Evolutionary conservation across 805 yeast species (phyloP), one percentile per base, ranked within the genome.

Genomic region (Suhomyces emberorum): DNA sequence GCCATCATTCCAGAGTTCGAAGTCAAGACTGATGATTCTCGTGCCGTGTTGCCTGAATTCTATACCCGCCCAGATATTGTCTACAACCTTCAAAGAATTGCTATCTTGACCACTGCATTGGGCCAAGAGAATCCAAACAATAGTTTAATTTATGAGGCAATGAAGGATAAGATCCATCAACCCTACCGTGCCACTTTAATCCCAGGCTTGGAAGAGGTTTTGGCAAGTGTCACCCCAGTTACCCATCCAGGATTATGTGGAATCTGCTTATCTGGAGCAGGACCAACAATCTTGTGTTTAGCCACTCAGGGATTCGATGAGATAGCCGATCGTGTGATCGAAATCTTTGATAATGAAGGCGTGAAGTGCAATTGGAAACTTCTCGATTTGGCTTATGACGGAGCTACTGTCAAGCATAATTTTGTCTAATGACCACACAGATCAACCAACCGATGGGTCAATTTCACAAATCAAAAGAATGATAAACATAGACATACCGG

Each of bases 131-230:
- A 88, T 15, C 96, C 95, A 27, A 80, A 85, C 54, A 76, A 95
- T 20, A 80, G 79, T 40, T 70, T 89, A 47, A 88, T 93, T 48
- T 88, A 84, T 61, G 83, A 91, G 43, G 87, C 98, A 12, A 93
- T 93, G 98, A 95, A 88, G 65, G 98, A 93, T 62, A 82, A 83
- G 54, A 76, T 93, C 26, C 98, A 93, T 65, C 98, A 93, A 62
- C 96, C 97, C n/a, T 93, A 91, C 73, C 77, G 98, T 55, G 81
- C 88, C 54, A 80, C 81, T 10, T 74, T 91, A 49, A 87, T 93
- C 39, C 98, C 98, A 4, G 98, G 98, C 0, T 73, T 93, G 37
- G 72, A 83, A 8, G 88, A 86, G 43, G 87, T 93, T 32, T 72
- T 93, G 48, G 69, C 79, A 5, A 72, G 83, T 10, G 81, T 93